Evolutionary conservation across 257 asterid genomes (phyloP).

Genomic region (Lycium barbarum): DNA sequence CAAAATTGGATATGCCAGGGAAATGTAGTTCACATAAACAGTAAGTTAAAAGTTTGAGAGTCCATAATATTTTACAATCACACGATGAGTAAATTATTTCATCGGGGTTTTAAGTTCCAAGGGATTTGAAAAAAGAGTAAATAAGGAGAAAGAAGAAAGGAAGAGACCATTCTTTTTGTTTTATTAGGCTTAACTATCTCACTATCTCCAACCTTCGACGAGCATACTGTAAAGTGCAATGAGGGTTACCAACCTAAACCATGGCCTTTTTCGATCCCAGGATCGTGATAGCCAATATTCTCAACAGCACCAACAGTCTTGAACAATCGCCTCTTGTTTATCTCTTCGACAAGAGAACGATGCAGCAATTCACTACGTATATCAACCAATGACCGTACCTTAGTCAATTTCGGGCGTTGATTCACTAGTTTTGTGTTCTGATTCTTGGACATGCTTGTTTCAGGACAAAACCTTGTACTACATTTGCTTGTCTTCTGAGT

Average conservation of each 20-base stretch:
- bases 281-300: conserved; percentile 58
- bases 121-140: neutral
- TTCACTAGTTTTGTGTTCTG: conserved; percentile 33
- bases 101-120: neutral
- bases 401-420: conserved; percentile 42
- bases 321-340: conserved; percentile 61
- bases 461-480: conserved; percentile 62
- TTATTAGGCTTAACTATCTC: neutral
- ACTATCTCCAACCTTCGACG: neutral
- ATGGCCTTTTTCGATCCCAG: neutral
- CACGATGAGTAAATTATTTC: neutral
- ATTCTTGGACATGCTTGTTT: conserved; percentile 33
- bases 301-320: conserved; percentile 78
- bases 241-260: conserved; percentile 30
- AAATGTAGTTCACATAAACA: neutral
- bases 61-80: neutral
- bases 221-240: neutral
- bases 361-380: conserved; percentile 77
- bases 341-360: conserved; percentile 62
- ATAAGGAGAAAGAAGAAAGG: neutral
- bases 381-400: conserved; percentile 59
- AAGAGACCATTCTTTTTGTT: neutral
- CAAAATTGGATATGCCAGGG: neutral
- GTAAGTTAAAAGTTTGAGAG: neutral
- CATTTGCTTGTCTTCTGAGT: conserved; percentile 38